phyloP scores from a whole-genome alignment of 495 filamentous ascomycete genomes.

The Lepidopterella palustris region DNA sequence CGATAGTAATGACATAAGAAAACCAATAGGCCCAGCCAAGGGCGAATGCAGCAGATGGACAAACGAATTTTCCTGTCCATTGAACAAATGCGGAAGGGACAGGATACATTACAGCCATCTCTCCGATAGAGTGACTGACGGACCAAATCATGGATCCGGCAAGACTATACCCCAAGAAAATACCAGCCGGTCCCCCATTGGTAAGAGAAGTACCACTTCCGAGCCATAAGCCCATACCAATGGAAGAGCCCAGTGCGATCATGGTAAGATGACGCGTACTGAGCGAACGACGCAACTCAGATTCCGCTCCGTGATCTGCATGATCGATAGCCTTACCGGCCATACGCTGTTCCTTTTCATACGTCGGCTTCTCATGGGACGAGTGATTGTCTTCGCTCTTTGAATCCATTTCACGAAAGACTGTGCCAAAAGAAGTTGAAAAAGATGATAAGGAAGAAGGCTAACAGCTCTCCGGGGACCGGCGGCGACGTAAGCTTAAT shows the following conservation, averaged over 20 bases:
- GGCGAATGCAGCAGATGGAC: conserved; percentile 27
- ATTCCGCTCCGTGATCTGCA: conserved; percentile 26
- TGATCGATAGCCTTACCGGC: background rate
- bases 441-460: background rate
- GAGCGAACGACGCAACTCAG: conserved; percentile 17
- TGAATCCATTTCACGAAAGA: background rate
- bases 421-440: background rate
- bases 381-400: background rate
- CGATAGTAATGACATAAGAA: conserved; percentile 24
- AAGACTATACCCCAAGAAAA: conserved; percentile 28
- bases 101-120: conserved; percentile 32
- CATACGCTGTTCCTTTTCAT: background rate
- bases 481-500: too few relatives aligned
- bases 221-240: conserved; percentile 32
- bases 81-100: conserved; percentile 26
- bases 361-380: background rate
- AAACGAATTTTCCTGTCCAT: conserved; percentile 29
- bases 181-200: conserved; percentile 22
- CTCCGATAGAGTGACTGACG: conserved; percentile 26
- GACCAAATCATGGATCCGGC: conserved; percentile 25
- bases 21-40: conserved; percentile 33
- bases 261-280: conserved; percentile 28
- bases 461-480: background rate
- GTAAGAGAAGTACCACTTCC: conserved; percentile 25
- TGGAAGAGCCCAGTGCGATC: conserved; percentile 30